Evolutionary conservation across 805 yeast species (phyloP).

Genomic region (Kodamaea fukazawae): DNA sequence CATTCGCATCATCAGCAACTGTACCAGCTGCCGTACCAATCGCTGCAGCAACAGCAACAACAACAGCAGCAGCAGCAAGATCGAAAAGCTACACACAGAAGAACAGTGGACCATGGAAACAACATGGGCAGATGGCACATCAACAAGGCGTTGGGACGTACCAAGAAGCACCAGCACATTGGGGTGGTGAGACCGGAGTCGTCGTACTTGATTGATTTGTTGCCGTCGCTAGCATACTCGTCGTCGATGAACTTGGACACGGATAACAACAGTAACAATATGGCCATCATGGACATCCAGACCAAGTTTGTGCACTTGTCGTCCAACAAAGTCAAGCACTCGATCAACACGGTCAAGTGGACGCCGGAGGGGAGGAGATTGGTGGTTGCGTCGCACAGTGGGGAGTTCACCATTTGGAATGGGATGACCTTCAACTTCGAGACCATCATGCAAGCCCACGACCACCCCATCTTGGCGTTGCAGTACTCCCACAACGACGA

Average conservation of each 20-base stretch:
- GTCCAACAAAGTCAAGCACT: slow-evolving; percentile 87
- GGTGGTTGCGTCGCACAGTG: slow-evolving; percentile 85
- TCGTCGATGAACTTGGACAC: slow-evolving; percentile 27
- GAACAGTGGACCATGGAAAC: slow-evolving; percentile 78
- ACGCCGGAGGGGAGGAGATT: slow-evolving; percentile 94
- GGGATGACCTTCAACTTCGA: slow-evolving; percentile 94
- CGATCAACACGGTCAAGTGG: slow-evolving; percentile 88
- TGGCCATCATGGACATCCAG: slow-evolving; percentile 60
- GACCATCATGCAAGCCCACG: slow-evolving; percentile 98
- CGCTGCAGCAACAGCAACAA: slow-evolving; percentile 22
- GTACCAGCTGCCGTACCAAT: slow-evolving; percentile 9
- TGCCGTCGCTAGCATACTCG: slow-evolving; percentile 64
- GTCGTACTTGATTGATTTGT: slow-evolving; percentile 57
- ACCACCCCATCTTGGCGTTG: slow-evolving; percentile 75
- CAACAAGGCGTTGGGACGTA: slow-evolving; percentile 44
- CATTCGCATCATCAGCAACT: neutral
- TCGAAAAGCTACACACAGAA: slow-evolving; percentile 53
- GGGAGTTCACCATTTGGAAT: slow-evolving; percentile 96
- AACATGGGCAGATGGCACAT: slow-evolving; percentile 63
- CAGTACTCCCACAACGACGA: slow-evolving; percentile 87
- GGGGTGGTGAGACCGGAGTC: slow-evolving; percentile 68
- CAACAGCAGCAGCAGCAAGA: slow-evolving; percentile 47
- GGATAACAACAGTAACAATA: slow-evolving; percentile 25
- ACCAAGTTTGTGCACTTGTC: slow-evolving; percentile 87
- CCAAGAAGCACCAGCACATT: slow-evolving; percentile 29